These are phyloP conservation scores for Trichoderma atroviride DNA, from an alignment of 2,329 filamentous ascomycete genomes.

Conservation along the genomic window DNA sequence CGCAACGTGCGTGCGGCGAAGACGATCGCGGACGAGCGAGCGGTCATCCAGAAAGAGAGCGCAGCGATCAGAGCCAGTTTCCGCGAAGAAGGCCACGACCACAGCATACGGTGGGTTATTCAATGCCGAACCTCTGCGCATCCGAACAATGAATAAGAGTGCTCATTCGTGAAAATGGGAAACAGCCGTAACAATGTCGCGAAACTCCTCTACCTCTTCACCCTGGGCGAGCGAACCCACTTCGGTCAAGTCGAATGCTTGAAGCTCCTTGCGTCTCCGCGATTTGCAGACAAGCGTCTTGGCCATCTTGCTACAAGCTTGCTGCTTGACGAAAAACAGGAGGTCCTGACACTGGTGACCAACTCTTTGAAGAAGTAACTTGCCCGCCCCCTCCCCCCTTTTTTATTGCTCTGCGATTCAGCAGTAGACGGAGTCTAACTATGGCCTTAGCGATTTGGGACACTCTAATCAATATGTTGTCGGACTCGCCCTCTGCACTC, in stretches of 20 bases:
- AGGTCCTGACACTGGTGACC: conserved; percentile 93
- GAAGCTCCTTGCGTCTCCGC: conserved; percentile 92
- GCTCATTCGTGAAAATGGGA: conserved; percentile 4
- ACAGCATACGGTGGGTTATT: conserved; percentile 74
- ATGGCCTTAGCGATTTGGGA: conserved; percentile 75
- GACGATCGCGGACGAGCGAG: conserved; percentile 97
- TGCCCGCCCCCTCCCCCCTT: neutral
- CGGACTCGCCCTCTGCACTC: conserved; percentile 90
- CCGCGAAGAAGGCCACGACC: conserved; percentile 92
- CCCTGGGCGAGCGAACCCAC: conserved; percentile 93
- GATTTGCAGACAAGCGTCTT: conserved; percentile 95
- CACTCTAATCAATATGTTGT: conserved; percentile 99
- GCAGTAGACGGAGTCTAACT: neutral
- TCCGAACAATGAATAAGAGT: neutral
- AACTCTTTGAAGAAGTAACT: conserved; percentile 95
- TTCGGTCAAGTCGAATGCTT: conserved; percentile 99
- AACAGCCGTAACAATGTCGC: conserved; percentile 95
- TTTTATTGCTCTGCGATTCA: neutral
- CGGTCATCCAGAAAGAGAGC: conserved; percentile 98
- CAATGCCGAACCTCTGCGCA: conserved; percentile 13
- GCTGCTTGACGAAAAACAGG: conserved; percentile 95
- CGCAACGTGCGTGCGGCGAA: conserved; percentile 98
- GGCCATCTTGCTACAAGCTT: conserved; percentile 96
- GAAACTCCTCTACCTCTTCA: conserved; percentile 97
- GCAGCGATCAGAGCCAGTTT: conserved; percentile 97